A percentile compares a stretch with the other conserved stretches of the same genome.
These are phyloP conservation scores for Paxillus rubicundulus DNA, from an alignment of 768 basidiomycete genomes.

Conservation along the genomic window DNA sequence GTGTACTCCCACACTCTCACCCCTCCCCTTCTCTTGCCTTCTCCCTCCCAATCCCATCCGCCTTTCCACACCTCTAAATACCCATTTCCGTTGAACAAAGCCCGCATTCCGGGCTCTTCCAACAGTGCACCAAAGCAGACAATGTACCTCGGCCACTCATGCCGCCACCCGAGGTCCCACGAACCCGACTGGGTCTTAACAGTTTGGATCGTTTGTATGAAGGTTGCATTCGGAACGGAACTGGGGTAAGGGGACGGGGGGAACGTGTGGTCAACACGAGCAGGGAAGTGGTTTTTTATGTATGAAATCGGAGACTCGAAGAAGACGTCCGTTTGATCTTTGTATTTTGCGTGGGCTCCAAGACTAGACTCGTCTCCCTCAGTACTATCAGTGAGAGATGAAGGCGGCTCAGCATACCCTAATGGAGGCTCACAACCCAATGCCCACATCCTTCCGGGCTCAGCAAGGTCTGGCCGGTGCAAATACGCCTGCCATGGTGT, in stretches of 20 bases:
- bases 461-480: constrained; percentile 64
- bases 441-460: constrained; percentile 65
- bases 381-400: constrained; percentile 6
- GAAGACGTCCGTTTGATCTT: constrained; percentile 81
- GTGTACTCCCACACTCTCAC: constrained; percentile 62
- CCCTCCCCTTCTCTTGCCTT: constrained; percentile 58
- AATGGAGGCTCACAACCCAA: constrained; percentile 93
- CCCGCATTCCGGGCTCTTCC: constrained; percentile 44
- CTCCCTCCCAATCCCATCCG: constrained; percentile 76
- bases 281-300: constrained; percentile 65
- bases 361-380: constrained; percentile 24
- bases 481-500: constrained; percentile 89
- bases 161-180: constrained; percentile 47
- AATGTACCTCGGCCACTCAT: constrained; percentile 81
- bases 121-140: constrained; percentile 84
- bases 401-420: constrained; percentile 47
- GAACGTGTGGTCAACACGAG: constrained; percentile 55
- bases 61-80: constrained; percentile 64
- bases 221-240: constrained; percentile 45
- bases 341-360: constrained; percentile 55
- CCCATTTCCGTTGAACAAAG: constrained; percentile 48
- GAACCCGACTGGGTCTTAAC: constrained; percentile 28
- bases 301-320: constrained; percentile 70
- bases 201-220: constrained; percentile 18
- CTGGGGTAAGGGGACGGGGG: constrained; percentile 58